Evolutionary conservation across 2,329 filamentous ascomycete genomes (phyloP).

Genomic region (Fusarium decemcellulare): DNA sequence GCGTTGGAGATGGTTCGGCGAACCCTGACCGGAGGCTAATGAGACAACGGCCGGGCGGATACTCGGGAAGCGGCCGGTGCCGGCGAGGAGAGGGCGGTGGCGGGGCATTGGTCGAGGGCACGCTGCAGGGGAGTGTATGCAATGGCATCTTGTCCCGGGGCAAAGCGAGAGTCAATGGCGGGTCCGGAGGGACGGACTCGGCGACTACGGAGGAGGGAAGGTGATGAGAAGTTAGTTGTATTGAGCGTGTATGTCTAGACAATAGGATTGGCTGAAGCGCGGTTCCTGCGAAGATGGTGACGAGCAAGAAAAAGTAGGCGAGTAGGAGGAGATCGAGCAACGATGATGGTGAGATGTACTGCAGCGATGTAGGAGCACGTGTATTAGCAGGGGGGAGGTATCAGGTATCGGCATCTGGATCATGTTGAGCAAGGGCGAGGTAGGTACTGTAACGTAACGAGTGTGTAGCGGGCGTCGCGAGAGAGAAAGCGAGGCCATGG

Average conservation of each 20-base stretch:
- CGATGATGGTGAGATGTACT: background rate
- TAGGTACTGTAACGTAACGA: constrained; percentile 1
- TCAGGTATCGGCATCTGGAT: background rate
- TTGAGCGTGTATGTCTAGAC: constrained; percentile 1
- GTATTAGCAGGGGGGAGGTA: background rate
- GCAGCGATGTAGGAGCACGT: constrained; percentile 9
- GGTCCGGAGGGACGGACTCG: constrained; percentile 33
- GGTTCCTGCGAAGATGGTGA: background rate
- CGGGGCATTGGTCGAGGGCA: constrained; percentile 7
- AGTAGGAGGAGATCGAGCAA: background rate
- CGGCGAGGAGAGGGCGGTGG: constrained; percentile 32
- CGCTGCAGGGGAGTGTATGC: constrained; percentile 1
- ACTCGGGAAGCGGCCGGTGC: constrained; percentile 42
- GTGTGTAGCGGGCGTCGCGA: constrained; percentile 8
- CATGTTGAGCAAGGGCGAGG: constrained; percentile 15
- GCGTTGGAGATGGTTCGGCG: constrained; percentile 31
- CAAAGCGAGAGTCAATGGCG: constrained; percentile 37
- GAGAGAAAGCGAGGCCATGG: background rate
- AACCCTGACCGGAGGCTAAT: constrained; percentile 32
- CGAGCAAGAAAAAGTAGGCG: background rate
- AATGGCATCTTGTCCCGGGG: constrained; percentile 5
- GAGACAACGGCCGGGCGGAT: constrained; percentile 36
- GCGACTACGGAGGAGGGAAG: constrained; percentile 8
- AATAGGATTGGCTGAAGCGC: background rate
- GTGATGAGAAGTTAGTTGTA: background rate